Percentiles rank a stretch among this genome's conserved stretches.
phyloP scores from a whole-genome alignment of 805 yeast genomes.

The Debaryomyces tyrocola region DNA sequence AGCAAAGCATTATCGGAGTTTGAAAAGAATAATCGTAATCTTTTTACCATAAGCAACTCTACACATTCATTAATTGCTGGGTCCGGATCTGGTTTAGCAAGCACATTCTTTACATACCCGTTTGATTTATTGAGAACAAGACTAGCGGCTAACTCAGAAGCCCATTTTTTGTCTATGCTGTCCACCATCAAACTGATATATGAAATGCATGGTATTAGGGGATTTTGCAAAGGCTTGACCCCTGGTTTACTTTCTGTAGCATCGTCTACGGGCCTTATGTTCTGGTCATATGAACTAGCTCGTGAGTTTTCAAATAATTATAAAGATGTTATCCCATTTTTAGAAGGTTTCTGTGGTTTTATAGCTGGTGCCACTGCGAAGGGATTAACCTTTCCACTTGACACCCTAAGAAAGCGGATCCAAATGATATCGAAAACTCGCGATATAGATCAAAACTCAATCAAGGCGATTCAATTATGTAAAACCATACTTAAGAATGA shows the following conservation, averaged over 20 bases:
- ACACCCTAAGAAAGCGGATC: slow-evolving; percentile 72
- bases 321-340: slow-evolving; percentile 28
- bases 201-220: slow-evolving; percentile 35
- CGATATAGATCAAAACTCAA: slow-evolving; percentile 9
- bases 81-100: slow-evolving; percentile 69
- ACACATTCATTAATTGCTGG: slow-evolving; percentile 63
- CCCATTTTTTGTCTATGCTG: slow-evolving; percentile 38
- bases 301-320: slow-evolving; percentile 34
- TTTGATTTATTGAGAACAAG: slow-evolving; percentile 87
- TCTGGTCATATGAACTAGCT: slow-evolving; percentile 61
- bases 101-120: slow-evolving; percentile 81
- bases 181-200: slow-evolving; percentile 25
- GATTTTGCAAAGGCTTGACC: slow-evolving; percentile 50
- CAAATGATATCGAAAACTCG: slow-evolving; percentile 50
- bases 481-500: slow-evolving; percentile 48
- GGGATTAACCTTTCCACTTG: slow-evolving; percentile 78
- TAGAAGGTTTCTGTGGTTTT: slow-evolving; percentile 65
- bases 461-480: slow-evolving; percentile 21
- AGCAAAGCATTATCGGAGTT: slow-evolving; percentile 43
- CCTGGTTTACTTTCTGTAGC: slow-evolving; percentile 64
- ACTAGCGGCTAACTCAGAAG: slow-evolving; percentile 62
- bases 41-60: slow-evolving; percentile 28
- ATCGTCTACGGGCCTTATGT: slow-evolving; percentile 71
- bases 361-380: slow-evolving; percentile 78
- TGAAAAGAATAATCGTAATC: slow-evolving; percentile 15